These are phyloP conservation scores for Vaccinium vitisidaea DNA, from an alignment of 148 eudicot species.

Conservation along the genomic window DNA sequence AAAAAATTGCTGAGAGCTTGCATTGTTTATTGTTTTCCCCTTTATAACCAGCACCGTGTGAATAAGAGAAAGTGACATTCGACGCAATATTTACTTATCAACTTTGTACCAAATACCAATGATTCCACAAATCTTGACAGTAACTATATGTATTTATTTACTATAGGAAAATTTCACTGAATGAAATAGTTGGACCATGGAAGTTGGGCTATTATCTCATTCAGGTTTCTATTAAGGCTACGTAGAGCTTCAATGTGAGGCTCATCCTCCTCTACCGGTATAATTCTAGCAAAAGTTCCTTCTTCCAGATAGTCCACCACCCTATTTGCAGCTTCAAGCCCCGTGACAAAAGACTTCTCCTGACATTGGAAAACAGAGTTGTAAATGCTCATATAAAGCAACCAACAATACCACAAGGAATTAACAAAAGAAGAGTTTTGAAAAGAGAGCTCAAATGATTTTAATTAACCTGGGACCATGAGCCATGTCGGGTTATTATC, in stretches of 20 bases:
- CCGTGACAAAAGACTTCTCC: constrained; percentile 72
- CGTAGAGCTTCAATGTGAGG: constrained; percentile 68
- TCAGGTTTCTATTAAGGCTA: constrained; percentile 48
- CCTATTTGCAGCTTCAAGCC: constrained; percentile 79
- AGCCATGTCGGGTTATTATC: constrained; percentile 71
- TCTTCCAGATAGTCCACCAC: constrained; percentile 63
- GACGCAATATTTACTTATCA: background rate
- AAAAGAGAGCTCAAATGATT: background rate
- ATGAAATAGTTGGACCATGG: constrained; percentile 65
- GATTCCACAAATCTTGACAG: background rate
- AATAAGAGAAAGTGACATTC: background rate
- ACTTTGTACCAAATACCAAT: background rate
- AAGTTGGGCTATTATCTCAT: constrained; percentile 49
- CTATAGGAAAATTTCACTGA: constrained; percentile 24
- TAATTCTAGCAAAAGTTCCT: constrained; percentile 58
- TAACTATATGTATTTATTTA: background rate
- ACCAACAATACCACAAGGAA: background rate
- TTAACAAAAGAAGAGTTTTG: background rate
- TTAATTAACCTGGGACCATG: constrained; percentile 64
- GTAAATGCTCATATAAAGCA: background rate
- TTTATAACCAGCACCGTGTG: no score
- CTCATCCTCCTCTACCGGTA: constrained; percentile 61
- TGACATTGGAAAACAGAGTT: constrained; percentile 12
- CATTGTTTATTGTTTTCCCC: no score
- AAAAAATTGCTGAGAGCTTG: no score